A percentile compares a stretch with the other conserved stretches of the same genome.
These are phyloP conservation scores for Colletotrichum melonis DNA, from an alignment of 2,329 filamentous ascomycete genomes.

Conservation along the genomic window DNA sequence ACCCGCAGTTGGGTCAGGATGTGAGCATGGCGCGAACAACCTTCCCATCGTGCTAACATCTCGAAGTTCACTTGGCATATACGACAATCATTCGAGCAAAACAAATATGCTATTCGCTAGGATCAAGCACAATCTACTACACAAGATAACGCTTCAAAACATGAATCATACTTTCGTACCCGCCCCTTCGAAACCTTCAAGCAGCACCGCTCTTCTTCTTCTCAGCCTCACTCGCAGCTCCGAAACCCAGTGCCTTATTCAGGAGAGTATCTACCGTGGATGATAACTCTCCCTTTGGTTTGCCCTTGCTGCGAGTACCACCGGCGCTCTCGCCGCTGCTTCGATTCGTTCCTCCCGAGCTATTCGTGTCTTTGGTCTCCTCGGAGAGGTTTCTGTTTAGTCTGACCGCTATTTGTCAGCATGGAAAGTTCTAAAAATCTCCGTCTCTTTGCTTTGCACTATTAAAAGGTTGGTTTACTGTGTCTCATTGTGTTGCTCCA, in stretches of 20 bases:
- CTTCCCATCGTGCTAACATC: no score
- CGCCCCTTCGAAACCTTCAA: neutral
- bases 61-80: no score
- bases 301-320: neutral
- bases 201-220: conserved; percentile 1
- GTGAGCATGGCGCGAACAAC: no score
- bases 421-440: neutral
- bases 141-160: neutral
- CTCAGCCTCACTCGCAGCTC: neutral
- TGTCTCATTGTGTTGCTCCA: neutral
- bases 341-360: conserved; percentile 5
- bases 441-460: neutral
- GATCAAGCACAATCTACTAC: no score
- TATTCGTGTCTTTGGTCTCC: conserved; percentile 28
- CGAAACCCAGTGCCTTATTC: conserved; percentile 5
- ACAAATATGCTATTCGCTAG: no score
- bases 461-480: neutral
- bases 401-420: neutral
- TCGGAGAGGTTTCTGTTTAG: conserved; percentile 29
- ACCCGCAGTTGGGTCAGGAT: no score
- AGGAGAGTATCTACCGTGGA: conserved; percentile 21
- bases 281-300: conserved; percentile 8
- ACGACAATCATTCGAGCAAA: no score
- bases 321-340: conserved; percentile 27
- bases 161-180: neutral